Conservation (phyloP, 768 basidiomycete genomes). For the Pholiota conissans region DNA sequence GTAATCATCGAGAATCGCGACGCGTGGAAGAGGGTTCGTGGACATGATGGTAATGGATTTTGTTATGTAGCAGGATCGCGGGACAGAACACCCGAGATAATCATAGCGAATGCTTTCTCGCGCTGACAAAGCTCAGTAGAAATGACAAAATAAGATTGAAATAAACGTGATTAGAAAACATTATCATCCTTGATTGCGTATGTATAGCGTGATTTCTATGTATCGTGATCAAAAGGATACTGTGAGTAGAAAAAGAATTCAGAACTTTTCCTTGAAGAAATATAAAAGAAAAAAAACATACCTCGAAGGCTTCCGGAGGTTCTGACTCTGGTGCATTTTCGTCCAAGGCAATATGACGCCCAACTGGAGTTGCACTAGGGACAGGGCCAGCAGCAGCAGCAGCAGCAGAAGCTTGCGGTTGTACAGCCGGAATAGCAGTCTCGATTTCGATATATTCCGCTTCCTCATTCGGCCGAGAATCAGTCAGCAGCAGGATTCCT, state of each 20-base stretch:
- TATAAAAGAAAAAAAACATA: constrained; percentile 35
- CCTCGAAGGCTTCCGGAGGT: constrained; percentile 83
- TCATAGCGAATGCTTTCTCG: background rate
- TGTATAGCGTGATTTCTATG: constrained; percentile 36
- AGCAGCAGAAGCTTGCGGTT: constrained; percentile 27
- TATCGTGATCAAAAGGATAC: constrained; percentile 79
- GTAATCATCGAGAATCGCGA: constrained; percentile 66
- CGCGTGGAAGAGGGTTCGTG: constrained; percentile 24
- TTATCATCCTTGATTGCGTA: constrained; percentile 17
- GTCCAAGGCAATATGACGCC: constrained; percentile 66
- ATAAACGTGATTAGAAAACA: constrained; percentile 18
- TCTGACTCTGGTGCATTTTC: constrained; percentile 72
- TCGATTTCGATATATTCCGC: constrained; percentile 72
- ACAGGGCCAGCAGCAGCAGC: constrained; percentile 31
- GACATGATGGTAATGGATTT: constrained; percentile 13
- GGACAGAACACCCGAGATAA: constrained; percentile 3
- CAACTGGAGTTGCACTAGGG: constrained; percentile 31
- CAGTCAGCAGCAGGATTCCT: constrained; percentile 83
- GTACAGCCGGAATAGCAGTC: constrained; percentile 31
- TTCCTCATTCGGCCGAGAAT: constrained; percentile 68
- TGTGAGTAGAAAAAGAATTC: constrained; percentile 24
- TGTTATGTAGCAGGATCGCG: background rate
- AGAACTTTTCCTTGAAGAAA: constrained; percentile 21
- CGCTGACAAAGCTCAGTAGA: constrained; percentile 17
- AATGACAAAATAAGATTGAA: constrained; percentile 8